Base-by-base conservation (phyloP, 2,329 filamentous ascomycete species). In the Aspergillus fijiensis region DNA sequence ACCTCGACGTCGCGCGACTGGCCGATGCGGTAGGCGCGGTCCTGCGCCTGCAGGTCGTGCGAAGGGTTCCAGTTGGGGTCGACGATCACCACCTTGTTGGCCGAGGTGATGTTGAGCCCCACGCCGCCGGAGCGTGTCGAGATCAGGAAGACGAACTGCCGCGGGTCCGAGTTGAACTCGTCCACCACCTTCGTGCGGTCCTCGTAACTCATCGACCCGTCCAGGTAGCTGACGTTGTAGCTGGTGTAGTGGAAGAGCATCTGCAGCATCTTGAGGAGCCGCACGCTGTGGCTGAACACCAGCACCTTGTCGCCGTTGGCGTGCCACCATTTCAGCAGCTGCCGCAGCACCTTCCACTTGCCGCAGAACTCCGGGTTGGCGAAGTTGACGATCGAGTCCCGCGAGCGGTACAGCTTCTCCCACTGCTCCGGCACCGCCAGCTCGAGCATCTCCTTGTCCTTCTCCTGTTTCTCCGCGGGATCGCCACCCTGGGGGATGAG, bases 51-150 rank as follows among this genome's bases (percentile, higher is more conserved):
- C 0, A 98, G 83, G 70, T 99, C 95, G 67, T 95, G 94, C 2
- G 91, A 86, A 0, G 95, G 95, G 66, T 99, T 99, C 95, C 95
- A 99, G 69, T 98, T 95, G 0, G 95, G 95, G 72, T 98, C 95
- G 51, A 98, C 88, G 39, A 99, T 91, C 47, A 99, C 94, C 0
- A 99, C 95, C 77, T 98, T 98, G 77, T 99, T 99, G 1, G 95
- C 95, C 2, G 92, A 95, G 0, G 94, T 96, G 71, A 99, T 98
- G 72, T 99, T 99, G 29, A 99, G 81, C 0, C 95, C 95, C 0
- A 97, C 90, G 4, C 95, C 95, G 25, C 95, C 95, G 2, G 95
- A 93, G 71, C 90, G 91, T 6, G 95, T 97, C 23, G 91, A 96
- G 69, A 99, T 97, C 21, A 99, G 82, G 69, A 99, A 99, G 5